A percentile compares a stretch with the other conserved stretches of the same genome.
phyloP scores from a whole-genome alignment of 352 stramenopile genomes.

The Phytopythium mirpurense region DNA sequence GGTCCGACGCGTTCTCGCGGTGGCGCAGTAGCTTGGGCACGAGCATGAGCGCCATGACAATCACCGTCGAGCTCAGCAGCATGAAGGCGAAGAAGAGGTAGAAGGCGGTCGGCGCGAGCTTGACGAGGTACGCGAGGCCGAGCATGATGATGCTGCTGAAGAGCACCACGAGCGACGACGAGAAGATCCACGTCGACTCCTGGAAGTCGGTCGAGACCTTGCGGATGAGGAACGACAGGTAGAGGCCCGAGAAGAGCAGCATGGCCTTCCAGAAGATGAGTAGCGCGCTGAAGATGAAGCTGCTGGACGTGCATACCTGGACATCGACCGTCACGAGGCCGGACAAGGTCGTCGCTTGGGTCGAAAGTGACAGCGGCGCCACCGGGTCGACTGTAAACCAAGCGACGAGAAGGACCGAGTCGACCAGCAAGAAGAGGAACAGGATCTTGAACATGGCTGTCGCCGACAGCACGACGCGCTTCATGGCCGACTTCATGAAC shows the following conservation, averaged over 20 bases:
- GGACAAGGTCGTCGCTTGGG: neutral
- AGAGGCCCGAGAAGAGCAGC: constrained; percentile 33
- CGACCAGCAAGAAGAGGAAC: constrained; percentile 23
- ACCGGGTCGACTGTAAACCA: neutral
- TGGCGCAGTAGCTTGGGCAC: constrained; percentile 35
- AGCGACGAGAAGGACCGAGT: constrained; percentile 23
- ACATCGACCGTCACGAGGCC: constrained; percentile 25
- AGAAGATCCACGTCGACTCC: constrained; percentile 62
- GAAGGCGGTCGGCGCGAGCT: constrained; percentile 27
- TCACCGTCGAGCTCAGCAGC: constrained; percentile 24
- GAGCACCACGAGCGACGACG: constrained; percentile 39
- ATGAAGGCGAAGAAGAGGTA: constrained; percentile 27
- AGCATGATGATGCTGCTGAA: constrained; percentile 37
- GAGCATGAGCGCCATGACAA: constrained; percentile 41
- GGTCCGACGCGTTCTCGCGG: constrained; percentile 12
- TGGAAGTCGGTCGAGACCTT: constrained; percentile 64
- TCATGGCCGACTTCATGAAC: constrained; percentile 40
- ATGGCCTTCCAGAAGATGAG: constrained; percentile 60
- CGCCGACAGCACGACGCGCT: constrained; percentile 26
- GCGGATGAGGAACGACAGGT: constrained; percentile 55
- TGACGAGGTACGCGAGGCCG: constrained; percentile 47
- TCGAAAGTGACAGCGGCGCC: neutral
- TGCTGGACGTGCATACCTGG: constrained; percentile 8
- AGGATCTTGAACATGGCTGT: constrained; percentile 39
- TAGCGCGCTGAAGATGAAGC: constrained; percentile 45